These are phyloP conservation scores for Populus simonii DNA, from an alignment of 345 rosid genomes.

Conservation along the genomic window DNA sequence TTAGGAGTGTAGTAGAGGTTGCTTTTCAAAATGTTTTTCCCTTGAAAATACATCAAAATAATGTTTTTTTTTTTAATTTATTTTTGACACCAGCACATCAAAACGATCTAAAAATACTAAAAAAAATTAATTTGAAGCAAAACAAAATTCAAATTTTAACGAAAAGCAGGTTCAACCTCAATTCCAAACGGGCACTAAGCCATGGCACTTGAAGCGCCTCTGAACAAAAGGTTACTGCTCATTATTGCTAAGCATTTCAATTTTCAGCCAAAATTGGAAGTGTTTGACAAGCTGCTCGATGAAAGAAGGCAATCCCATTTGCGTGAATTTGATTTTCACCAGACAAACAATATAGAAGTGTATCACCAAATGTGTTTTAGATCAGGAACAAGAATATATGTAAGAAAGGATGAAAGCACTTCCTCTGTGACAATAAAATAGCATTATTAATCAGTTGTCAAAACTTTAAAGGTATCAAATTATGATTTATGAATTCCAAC, in stretches of 20 bases:
- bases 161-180: too few relatives aligned
- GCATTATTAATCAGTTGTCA: not conserved
- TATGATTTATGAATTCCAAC: not conserved
- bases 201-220: not conserved
- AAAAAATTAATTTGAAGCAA: too few relatives aligned
- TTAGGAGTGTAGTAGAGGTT: too few relatives aligned
- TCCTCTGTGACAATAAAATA: not conserved
- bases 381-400: not conserved
- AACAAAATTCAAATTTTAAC: too few relatives aligned
- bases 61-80: too few relatives aligned
- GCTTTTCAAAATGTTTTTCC: too few relatives aligned
- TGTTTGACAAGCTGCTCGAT: not conserved
- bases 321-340: not conserved
- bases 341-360: not conserved
- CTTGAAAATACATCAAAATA: too few relatives aligned
- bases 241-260: not conserved
- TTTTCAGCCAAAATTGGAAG: not conserved
- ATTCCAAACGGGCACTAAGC: not conserved
- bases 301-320: not conserved
- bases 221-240: not conserved
- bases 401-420: not conserved
- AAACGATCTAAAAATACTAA: too few relatives aligned
- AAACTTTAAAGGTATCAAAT: not conserved
- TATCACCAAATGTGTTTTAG: not conserved
- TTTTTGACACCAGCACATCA: too few relatives aligned